phyloP scores from a whole-genome alignment of 2,329 filamentous ascomycete species.

The Dactylellina leptospora region DNA sequence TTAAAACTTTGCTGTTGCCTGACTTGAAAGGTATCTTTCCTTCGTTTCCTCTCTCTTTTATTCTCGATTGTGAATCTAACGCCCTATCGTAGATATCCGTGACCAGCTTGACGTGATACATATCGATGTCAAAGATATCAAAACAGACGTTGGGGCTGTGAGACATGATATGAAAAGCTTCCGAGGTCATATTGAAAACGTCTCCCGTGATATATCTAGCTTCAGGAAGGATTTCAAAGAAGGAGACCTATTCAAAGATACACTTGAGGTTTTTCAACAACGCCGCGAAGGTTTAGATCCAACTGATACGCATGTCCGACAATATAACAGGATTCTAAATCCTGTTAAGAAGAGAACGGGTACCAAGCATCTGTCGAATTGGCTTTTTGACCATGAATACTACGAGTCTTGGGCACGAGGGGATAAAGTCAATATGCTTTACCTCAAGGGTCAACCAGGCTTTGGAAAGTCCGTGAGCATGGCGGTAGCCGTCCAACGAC shows the following conservation, averaged over 20 bases:
- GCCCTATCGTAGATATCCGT: conserved; percentile 26
- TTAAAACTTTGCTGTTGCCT: conserved; percentile 18
- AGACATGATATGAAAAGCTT: conserved; percentile 1
- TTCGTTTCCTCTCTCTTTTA: no score
- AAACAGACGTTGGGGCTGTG: background rate
- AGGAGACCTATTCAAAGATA: background rate
- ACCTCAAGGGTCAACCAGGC: conserved; percentile 26
- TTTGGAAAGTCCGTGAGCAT: conserved; percentile 43
- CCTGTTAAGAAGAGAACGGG: conserved; percentile 8
- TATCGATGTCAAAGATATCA: conserved; percentile 4
- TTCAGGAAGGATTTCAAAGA: conserved; percentile 1
- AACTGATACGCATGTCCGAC: conserved; percentile 5
- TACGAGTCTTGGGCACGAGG: conserved; percentile 12
- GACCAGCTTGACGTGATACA: conserved; percentile 19
- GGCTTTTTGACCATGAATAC: conserved; percentile 27
- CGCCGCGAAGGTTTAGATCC: background rate
- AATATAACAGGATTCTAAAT: conserved; percentile 3
- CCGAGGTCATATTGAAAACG: background rate
- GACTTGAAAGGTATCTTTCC: conserved; percentile 23
- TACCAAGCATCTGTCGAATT: conserved; percentile 16
- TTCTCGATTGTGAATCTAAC: no score
- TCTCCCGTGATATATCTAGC: background rate
- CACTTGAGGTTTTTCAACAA: conserved; percentile 4
- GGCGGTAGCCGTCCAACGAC: conserved; percentile 7
- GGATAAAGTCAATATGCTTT: conserved; percentile 9